Evolutionary conservation across 495 filamentous ascomycete species (phyloP).

Genomic region (Cudoniella acicularis): DNA sequence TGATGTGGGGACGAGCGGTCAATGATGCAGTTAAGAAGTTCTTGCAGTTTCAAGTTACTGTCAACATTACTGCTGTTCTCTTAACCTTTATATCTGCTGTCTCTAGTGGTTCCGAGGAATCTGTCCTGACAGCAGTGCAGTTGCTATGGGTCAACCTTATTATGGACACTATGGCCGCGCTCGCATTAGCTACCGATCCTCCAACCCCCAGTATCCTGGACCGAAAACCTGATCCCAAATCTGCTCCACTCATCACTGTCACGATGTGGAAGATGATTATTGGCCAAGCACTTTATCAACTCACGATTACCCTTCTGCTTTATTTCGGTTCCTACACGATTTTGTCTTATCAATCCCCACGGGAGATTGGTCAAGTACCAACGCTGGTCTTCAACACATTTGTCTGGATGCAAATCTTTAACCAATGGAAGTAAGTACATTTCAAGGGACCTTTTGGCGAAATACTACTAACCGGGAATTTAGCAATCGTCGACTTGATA

Average conservation of each 20-base stretch:
- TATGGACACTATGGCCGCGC: conserved; percentile 88
- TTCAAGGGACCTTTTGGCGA: conserved; percentile 22
- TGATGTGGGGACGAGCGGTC: conserved; percentile 87
- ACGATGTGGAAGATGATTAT: conserved; percentile 98
- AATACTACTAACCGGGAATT: conserved; percentile 28
- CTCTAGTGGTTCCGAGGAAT: conserved; percentile 57
- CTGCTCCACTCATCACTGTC: conserved; percentile 68
- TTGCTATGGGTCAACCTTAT: conserved; percentile 91
- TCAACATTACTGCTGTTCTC: conserved; percentile 83
- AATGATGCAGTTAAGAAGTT: conserved; percentile 91
- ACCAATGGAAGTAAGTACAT: conserved; percentile 77
- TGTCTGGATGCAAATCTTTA: conserved; percentile 97
- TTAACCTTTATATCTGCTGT: conserved; percentile 82
- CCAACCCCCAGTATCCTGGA: conserved; percentile 75
- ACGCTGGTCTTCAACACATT: conserved; percentile 92
- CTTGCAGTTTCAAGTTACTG: conserved; percentile 87
- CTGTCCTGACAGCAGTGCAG: conserved; percentile 82
- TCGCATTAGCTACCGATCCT: conserved; percentile 82
- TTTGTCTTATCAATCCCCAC: conserved; percentile 46
- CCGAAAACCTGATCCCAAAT: conserved; percentile 79
- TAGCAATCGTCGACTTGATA: conserved; percentile 81
- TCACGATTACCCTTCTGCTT: conserved; percentile 71
- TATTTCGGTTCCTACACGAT: conserved; percentile 67
- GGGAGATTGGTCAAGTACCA: conserved; percentile 47
- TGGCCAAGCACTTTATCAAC: conserved; percentile 79